Conservation (phyloP, 805 yeast species). For the Diddensiella caesifluorescens region DNA sequence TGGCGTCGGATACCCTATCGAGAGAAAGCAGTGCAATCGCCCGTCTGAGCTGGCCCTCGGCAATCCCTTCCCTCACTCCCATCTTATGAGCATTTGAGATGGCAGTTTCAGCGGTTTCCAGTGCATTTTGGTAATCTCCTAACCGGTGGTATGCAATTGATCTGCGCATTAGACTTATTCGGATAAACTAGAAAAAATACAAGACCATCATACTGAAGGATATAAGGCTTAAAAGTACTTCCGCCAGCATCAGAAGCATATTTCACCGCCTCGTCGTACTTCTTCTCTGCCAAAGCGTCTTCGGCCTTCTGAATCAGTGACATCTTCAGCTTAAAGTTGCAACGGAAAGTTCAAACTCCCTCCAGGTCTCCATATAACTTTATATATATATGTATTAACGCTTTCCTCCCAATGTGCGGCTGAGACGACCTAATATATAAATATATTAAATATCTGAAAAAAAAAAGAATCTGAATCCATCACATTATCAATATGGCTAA, state of each 20-base stretch:
- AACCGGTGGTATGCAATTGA: conserved; percentile 22
- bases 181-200: too few relatives aligned
- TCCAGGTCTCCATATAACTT: too few relatives aligned
- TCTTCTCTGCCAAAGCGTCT: conserved; percentile 1
- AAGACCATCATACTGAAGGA: too few relatives aligned
- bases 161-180: too few relatives aligned
- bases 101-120: conserved; percentile 20
- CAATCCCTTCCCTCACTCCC: conserved; percentile 19
- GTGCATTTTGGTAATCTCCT: conserved; percentile 17
- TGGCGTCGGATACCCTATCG: conserved; percentile 26
- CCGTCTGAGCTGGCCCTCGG: conserved; percentile 32
- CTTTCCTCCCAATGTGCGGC: too few relatives aligned
- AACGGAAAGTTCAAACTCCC: too few relatives aligned
- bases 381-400: too few relatives aligned
- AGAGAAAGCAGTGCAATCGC: conserved; percentile 28
- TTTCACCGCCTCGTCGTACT: conserved; percentile 5
- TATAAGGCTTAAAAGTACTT: conserved; percentile 6
- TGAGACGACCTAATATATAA: too few relatives aligned
- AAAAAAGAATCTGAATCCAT: not conserved
- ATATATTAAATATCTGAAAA: not conserved
- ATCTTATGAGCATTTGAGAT: conserved; percentile 16
- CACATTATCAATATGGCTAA: conserved; percentile 7
- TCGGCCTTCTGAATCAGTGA: too few relatives aligned
- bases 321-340: too few relatives aligned
- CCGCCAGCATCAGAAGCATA: conserved; percentile 1